phyloP scores from a whole-genome alignment of 2,329 filamentous ascomycete species.

The Monosporascus sp. region DNA sequence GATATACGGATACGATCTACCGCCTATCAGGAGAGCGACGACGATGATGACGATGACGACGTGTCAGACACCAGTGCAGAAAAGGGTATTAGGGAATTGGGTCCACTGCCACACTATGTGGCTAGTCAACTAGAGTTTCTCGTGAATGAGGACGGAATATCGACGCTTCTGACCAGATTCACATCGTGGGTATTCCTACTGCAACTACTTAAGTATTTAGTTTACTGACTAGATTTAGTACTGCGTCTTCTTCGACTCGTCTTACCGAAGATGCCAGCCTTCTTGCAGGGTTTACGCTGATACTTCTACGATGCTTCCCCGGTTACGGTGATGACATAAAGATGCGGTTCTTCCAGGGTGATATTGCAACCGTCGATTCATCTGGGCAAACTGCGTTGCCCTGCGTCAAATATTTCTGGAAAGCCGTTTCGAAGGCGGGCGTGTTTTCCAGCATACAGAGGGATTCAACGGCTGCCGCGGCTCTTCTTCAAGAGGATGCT shows the following conservation, averaged over 20 bases:
- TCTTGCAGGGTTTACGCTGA: conserved; percentile 80
- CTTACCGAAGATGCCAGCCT: conserved; percentile 59
- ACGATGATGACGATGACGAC: conserved; percentile 26
- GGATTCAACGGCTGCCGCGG: conserved; percentile 16
- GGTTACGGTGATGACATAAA: conserved; percentile 78
- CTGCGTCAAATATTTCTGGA: conserved; percentile 82
- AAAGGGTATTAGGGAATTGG: conserved; percentile 23
- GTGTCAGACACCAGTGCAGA: conserved; percentile 35
- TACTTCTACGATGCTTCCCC: conserved; percentile 80
- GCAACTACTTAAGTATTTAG: conserved; percentile 19
- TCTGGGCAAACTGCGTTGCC: conserved; percentile 43
- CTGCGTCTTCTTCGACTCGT: conserved; percentile 25
- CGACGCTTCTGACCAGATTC: conserved; percentile 47
- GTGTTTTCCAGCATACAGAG: conserved; percentile 32
- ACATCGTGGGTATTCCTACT: conserved; percentile 26
- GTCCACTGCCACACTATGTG: conserved; percentile 50
- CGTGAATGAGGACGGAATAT: conserved; percentile 70
- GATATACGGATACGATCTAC: conserved; percentile 42
- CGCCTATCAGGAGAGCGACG: conserved; percentile 25
- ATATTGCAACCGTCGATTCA: conserved; percentile 40
- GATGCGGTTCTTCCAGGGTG: conserved; percentile 85
- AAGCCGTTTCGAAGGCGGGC: conserved; percentile 43
- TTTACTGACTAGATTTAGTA: conserved; percentile 21
- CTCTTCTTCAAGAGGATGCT: conserved; percentile 23
- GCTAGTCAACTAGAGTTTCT: conserved; percentile 62